Conservation (phyloP, 2,329 filamentous ascomycete genomes). For the Fusarium praegraminearum region DNA sequence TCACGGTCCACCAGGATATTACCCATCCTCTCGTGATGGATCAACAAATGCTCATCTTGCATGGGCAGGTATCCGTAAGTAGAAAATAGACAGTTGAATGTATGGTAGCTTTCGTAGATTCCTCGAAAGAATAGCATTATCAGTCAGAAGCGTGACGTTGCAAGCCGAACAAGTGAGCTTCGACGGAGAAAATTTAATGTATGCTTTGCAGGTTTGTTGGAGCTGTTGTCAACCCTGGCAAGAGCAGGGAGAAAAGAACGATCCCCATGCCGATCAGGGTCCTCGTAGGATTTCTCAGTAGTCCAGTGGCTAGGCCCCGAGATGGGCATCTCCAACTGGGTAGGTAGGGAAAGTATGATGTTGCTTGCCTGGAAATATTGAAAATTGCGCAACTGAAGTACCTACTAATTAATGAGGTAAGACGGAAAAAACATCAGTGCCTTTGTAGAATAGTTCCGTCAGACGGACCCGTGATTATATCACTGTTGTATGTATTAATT, state of each 20-base stretch:
- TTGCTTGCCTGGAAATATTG: conserved; percentile 4
- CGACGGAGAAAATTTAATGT: background rate
- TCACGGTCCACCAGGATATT: conserved; percentile 8
- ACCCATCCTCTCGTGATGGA: background rate
- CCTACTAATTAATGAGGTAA: conserved; percentile 7
- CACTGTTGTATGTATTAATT: background rate
- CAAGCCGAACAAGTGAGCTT: background rate
- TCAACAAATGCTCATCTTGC: background rate
- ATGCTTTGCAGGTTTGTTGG: background rate
- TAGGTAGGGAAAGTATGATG: conserved; percentile 3
- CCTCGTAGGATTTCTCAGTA: conserved; percentile 10
- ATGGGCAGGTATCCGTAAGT: background rate
- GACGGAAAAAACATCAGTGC: conserved; percentile 21
- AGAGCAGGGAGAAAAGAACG: conserved; percentile 4
- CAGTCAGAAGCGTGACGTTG: background rate
- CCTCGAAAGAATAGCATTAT: background rate
- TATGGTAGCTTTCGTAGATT: background rate
- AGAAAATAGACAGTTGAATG: background rate
- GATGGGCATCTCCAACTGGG: conserved; percentile 8
- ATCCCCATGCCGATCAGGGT: conserved; percentile 39
- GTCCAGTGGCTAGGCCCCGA: conserved; percentile 3
- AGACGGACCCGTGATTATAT: conserved; percentile 13
- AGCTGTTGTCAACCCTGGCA: background rate
- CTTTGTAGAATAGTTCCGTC: background rate
- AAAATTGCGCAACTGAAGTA: conserved; percentile 17